Evolutionary conservation across 306 rosid genomes (phyloP).

Genomic region (Glycine soja): DNA sequence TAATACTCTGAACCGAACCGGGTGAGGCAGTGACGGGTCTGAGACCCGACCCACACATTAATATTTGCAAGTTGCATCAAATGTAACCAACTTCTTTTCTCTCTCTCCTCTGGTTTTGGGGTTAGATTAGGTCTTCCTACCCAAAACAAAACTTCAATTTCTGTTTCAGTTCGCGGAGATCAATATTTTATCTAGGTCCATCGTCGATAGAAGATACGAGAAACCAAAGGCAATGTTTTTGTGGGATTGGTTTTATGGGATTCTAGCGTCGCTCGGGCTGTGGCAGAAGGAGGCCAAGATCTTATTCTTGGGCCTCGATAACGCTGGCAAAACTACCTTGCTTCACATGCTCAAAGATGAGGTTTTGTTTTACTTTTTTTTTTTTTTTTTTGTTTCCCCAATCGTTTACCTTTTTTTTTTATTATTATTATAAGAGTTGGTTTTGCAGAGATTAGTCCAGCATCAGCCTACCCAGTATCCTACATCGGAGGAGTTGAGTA

Average conservation of each 20-base stretch:
- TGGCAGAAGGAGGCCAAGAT: conserved; percentile 98
- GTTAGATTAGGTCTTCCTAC: conserved; percentile 48
- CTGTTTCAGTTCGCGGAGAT: not conserved
- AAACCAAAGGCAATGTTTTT: conserved; percentile 47
- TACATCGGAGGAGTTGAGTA: conserved; percentile 92
- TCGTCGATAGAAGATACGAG: no score
- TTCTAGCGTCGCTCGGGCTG: conserved; percentile 84
- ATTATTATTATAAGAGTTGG: conserved; percentile 50
- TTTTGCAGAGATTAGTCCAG: conserved; percentile 88
- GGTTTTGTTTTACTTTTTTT: conserved; percentile 55
- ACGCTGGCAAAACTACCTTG: conserved; percentile 90
- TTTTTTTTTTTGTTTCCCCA: not conserved
- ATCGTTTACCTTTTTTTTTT: not conserved
- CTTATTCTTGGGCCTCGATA: conserved; percentile 88
- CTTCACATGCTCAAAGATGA: conserved; percentile 96
- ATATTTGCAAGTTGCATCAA: no score
- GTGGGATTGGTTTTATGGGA: conserved; percentile 85
- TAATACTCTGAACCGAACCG: no score
- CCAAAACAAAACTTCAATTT: conserved; percentile 14
- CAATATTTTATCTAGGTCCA: not conserved
- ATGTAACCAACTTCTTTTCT: no score
- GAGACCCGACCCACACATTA: no score
- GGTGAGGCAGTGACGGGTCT: no score
- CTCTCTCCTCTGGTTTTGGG: conserved; percentile 26
- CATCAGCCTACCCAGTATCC: conserved; percentile 96